phyloP scores from a whole-genome alignment of 2,329 filamentous ascomycete species.

The Atkinsonella hypoxylon region DNA sequence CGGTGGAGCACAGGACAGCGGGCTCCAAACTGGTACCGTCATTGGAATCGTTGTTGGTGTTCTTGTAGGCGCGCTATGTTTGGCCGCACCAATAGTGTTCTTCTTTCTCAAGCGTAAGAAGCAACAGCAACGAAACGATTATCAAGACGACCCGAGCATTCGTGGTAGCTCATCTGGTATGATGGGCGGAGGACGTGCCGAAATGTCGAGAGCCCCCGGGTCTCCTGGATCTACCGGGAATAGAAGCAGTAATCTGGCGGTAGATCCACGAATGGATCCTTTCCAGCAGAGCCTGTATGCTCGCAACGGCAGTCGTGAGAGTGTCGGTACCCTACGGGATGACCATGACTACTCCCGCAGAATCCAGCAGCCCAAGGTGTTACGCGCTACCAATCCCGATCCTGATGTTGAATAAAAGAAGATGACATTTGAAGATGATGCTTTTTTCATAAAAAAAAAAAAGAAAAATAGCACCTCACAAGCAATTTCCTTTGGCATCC shows the following conservation, averaged over 20 bases:
- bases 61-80: conserved; percentile 28
- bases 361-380: conserved; percentile 42
- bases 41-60: conserved; percentile 43
- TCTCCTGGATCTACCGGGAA: conserved; percentile 29
- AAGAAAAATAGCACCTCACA: too few relatives aligned
- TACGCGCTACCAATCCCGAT: conserved; percentile 53
- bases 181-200: conserved; percentile 29
- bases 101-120: conserved; percentile 34
- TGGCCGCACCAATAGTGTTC: conserved; percentile 26
- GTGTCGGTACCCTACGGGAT: conserved; percentile 50
- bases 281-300: conserved; percentile 45
- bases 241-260: conserved; percentile 41
- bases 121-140: conserved; percentile 28
- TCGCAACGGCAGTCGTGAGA: conserved; percentile 49
- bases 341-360: conserved; percentile 54
- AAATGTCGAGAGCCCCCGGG: conserved; percentile 26
- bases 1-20: conserved; percentile 11
- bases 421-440: neutral
- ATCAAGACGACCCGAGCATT: conserved; percentile 32
- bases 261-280: conserved; percentile 53
- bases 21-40: conserved; percentile 33
- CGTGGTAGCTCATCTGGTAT: conserved; percentile 40
- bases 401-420: conserved; percentile 19
- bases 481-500: neutral
- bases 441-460: too few relatives aligned